Conservation (phyloP, 129 eudicot species). For the carrot (Daucus carota) region DH1_v3.0 NC_030387.2:33997501-33998000, state of each 20-base stretch:
- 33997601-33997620: not conserved
- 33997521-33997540: not conserved
- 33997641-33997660: not conserved
- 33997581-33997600: not conserved
- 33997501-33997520: not conserved
- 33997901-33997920: not conserved
- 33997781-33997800: not conserved
- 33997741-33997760: too few relatives aligned
- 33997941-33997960: slow-evolving; percentile 83
- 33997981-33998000: slow-evolving; percentile 95
- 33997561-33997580: not conserved
- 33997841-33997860: not conserved
- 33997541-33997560: not conserved
- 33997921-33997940: slow-evolving; percentile 31
- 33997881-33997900: not conserved
- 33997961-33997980: slow-evolving; percentile 81
- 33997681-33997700: not conserved
- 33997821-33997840: not conserved
- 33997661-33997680: not conserved
- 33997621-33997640: too few relatives aligned
- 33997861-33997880: not conserved
- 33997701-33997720: not conserved
- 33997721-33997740: too few relatives aligned
- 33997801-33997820: not conserved
- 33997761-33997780: not conserved